phyloP scores from a whole-genome alignment of 257 asterid genomes.

The Thymus mandschuricus region DNA sequence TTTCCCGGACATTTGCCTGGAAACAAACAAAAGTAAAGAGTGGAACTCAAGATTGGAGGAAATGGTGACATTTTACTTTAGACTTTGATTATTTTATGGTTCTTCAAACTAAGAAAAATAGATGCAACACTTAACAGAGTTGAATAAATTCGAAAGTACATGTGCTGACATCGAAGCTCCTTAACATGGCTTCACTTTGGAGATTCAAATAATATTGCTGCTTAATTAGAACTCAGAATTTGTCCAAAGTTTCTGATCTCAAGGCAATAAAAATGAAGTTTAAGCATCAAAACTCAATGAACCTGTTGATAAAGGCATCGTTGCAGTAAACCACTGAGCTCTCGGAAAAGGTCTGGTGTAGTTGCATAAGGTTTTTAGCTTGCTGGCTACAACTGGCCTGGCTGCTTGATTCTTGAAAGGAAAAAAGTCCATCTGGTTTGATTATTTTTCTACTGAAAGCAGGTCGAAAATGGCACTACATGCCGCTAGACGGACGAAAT shows the following conservation, averaged over 20 bases:
- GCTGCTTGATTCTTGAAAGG: conserved; percentile 87
- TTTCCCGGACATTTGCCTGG: conserved; percentile 74
- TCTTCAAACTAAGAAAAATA: neutral
- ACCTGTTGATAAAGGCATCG: conserved; percentile 94
- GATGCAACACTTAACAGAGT: conserved; percentile 3
- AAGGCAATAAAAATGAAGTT: conserved; percentile 14
- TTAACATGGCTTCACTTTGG: conserved; percentile 2
- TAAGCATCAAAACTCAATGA: conserved; percentile 13
- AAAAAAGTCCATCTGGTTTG: conserved; percentile 54
- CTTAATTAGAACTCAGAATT: neutral
- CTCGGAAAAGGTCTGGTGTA: conserved; percentile 65
- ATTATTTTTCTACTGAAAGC: conserved; percentile 67
- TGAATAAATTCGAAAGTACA: conserved; percentile 12
- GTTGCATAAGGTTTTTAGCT: conserved; percentile 47
- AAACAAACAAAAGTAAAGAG: conserved; percentile 12
- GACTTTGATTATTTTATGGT: neutral
- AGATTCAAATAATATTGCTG: conserved; percentile 10
- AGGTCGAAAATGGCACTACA: conserved; percentile 66
- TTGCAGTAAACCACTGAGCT: conserved; percentile 82
- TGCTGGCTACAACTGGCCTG: conserved; percentile 95
- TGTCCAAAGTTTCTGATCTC: conserved; percentile 5
- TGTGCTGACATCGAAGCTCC: neutral
- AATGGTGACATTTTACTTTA: conserved; percentile 1
- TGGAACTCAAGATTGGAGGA: conserved; percentile 5
- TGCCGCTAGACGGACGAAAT: conserved; percentile 74